Conservation (phyloP, 805 yeast species). For the Wickerhamomyces chaumierensis region DNA sequence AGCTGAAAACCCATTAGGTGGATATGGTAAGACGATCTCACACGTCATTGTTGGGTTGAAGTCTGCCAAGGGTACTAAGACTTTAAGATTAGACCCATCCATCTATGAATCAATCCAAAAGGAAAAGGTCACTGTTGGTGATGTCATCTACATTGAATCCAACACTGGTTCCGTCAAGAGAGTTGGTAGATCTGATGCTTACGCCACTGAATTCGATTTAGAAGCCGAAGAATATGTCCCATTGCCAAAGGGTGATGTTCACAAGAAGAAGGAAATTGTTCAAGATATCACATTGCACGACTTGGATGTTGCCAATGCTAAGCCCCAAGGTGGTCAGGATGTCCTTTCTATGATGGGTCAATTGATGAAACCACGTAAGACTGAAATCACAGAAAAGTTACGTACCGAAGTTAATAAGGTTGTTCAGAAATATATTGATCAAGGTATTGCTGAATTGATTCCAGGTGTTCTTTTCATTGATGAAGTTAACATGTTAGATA, state of each 20-base stretch:
- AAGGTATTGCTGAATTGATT: slow-evolving; percentile 93
- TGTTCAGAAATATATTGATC: slow-evolving; percentile 91
- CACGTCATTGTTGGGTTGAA: slow-evolving; percentile 92
- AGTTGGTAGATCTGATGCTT: slow-evolving; percentile 97
- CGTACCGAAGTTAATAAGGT: slow-evolving; percentile 91
- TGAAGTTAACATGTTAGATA: slow-evolving; percentile 96
- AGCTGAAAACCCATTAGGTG: slow-evolving; percentile 93
- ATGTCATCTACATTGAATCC: slow-evolving; percentile 93
- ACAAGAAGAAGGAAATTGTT: slow-evolving; percentile 93
- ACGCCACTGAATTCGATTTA: slow-evolving; percentile 94
- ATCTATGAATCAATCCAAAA: slow-evolving; percentile 91
- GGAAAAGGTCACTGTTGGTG: slow-evolving; percentile 91
- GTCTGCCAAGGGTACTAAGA: slow-evolving; percentile 86
- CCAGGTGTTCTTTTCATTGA: slow-evolving; percentile 98
- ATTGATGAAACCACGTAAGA: slow-evolving; percentile 87
- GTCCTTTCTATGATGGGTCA: slow-evolving; percentile 96
- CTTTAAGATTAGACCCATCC: slow-evolving; percentile 78
- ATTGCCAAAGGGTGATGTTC: slow-evolving; percentile 97
- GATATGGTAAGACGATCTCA: slow-evolving; percentile 92
- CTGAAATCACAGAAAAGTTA: slow-evolving; percentile 93
- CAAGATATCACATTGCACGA: slow-evolving; percentile 97
- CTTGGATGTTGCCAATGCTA: slow-evolving; percentile 89
- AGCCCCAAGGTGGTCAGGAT: slow-evolving; percentile 96
- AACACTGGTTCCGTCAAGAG: slow-evolving; percentile 96
- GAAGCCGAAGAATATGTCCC: slow-evolving; percentile 99